Evolutionary conservation across 176 grass and related monocot species (phyloP).

Genomic region (Hsuehochloa calcarea): DNA sequence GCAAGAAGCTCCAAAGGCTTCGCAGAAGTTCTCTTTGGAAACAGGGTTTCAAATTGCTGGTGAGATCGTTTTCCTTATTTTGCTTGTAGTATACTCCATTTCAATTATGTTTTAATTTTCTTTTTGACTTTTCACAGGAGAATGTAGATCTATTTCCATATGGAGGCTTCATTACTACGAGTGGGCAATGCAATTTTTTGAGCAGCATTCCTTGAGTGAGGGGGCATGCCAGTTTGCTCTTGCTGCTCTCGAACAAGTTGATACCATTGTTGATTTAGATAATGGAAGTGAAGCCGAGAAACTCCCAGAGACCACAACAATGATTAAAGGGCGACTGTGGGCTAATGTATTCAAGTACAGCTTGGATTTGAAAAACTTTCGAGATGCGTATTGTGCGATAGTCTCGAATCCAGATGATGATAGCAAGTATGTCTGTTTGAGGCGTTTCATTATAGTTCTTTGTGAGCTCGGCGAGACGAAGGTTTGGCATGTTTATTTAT

Average conservation of each 20-base stretch:
- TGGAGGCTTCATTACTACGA: slow-evolving; percentile 95
- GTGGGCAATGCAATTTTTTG: slow-evolving; percentile 88
- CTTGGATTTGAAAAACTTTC: slow-evolving; percentile 83
- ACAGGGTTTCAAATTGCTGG: slow-evolving; percentile 81
- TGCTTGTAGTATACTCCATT: slow-evolving; percentile 19
- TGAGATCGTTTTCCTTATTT: slow-evolving; percentile 37
- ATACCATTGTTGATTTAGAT: slow-evolving; percentile 39
- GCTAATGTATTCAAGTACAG: slow-evolving; percentile 84
- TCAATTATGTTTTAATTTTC: slow-evolving; percentile 1
- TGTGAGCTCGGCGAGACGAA: slow-evolving; percentile 83
- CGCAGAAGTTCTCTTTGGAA: slow-evolving; percentile 64
- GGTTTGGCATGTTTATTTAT: slow-evolving; percentile 56
- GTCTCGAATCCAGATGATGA: slow-evolving; percentile 86
- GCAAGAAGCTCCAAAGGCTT: slow-evolving; percentile 58
- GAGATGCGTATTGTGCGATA: slow-evolving; percentile 86
- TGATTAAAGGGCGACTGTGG: slow-evolving; percentile 78
- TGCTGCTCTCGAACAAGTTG: slow-evolving; percentile 91
- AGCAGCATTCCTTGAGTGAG: slow-evolving; percentile 74
- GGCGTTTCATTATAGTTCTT: slow-evolving; percentile 93
- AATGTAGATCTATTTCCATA: slow-evolving; percentile 52
- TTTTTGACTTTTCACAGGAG: slow-evolving; percentile 42
- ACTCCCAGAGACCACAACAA: slow-evolving; percentile 53
- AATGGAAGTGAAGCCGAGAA: slow-evolving; percentile 45
- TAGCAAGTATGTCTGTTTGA: slow-evolving; percentile 87
- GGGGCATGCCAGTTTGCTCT: slow-evolving; percentile 89